Evolutionary conservation across 805 yeast species (phyloP).

Genomic region (Candida chilensis): DNA sequence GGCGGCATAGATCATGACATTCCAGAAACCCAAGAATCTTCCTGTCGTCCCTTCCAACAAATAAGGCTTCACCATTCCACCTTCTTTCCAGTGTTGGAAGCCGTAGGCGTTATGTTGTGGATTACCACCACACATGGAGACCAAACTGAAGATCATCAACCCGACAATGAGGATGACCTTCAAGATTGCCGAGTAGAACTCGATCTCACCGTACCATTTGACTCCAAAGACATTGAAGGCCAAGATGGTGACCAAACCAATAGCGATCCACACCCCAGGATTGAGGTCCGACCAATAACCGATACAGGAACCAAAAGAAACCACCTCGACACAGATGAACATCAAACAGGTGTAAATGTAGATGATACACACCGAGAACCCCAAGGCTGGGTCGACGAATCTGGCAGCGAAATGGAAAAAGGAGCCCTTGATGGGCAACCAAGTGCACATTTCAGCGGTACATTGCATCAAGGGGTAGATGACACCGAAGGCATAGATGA

Average conservation of each 20-base stretch:
- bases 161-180: constrained; percentile 27
- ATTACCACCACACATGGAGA: constrained; percentile 28
- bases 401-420: constrained; percentile 22
- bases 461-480: constrained; percentile 20
- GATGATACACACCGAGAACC: constrained; percentile 20
- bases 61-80: constrained; percentile 14
- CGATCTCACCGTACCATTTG: constrained; percentile 46
- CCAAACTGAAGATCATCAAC: constrained; percentile 23
- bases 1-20: constrained; percentile 20
- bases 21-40: constrained; percentile 23
- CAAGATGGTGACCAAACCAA: constrained; percentile 15
- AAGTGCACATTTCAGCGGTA: constrained; percentile 27
- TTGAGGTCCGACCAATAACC: constrained; percentile 18
- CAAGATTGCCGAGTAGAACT: constrained; percentile 27
- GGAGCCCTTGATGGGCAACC: too few species aligned
- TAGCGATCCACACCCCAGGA: constrained; percentile 20
- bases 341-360: constrained; percentile 21
- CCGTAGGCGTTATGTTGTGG: constrained; percentile 12
- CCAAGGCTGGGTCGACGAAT: constrained; percentile 25
- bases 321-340: constrained; percentile 22
- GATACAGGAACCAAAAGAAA: constrained; percentile 18
- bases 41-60: constrained; percentile 17
- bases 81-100: constrained; percentile 1
- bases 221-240: constrained; percentile 53
- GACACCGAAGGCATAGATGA: too few species aligned